Evolutionary conservation across 208 protist species (phyloP).

Genomic region (Naegleria lovaniensis): DNA sequence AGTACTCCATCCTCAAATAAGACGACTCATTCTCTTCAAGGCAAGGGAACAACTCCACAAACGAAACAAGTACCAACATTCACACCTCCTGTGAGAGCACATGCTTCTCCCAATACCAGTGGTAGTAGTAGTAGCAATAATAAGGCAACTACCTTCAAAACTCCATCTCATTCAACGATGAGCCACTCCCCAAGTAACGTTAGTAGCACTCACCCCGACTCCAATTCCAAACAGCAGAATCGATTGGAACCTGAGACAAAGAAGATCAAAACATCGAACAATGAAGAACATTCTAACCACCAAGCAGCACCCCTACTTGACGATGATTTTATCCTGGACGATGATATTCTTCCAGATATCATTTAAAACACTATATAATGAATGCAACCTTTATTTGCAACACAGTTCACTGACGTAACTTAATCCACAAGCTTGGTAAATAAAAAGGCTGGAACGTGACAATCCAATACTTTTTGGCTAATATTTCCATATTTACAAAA

Average conservation of each 20-base stretch:
- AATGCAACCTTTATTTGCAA: no score
- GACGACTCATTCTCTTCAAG: neutral
- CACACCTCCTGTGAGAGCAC: neutral
- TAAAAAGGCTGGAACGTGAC: slow-evolving; percentile 44
- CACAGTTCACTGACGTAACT: neutral
- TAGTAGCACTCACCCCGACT: neutral
- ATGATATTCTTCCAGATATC: neutral
- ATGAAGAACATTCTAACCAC: neutral
- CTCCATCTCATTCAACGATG: neutral
- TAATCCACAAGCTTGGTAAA: slow-evolving; percentile 28
- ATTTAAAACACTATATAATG: no score
- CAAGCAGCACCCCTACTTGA: neutral
- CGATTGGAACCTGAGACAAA: neutral
- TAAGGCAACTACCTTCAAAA: neutral
- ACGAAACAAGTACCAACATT: neutral
- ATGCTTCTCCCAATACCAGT: neutral
- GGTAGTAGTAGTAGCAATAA: no score
- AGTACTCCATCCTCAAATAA: neutral
- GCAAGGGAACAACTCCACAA: neutral
- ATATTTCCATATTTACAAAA: slow-evolving; percentile 46
- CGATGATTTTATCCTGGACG: neutral
- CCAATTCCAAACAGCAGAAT: neutral
- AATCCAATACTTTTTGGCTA: slow-evolving; percentile 39
- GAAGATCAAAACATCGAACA: neutral
- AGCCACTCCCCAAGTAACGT: neutral